A percentile compares a stretch with the other conserved stretches of the same genome.
Evolutionary conservation across 2,329 filamentous ascomycete species (phyloP).

Genomic region (Fusarium austroafricanum): DNA sequence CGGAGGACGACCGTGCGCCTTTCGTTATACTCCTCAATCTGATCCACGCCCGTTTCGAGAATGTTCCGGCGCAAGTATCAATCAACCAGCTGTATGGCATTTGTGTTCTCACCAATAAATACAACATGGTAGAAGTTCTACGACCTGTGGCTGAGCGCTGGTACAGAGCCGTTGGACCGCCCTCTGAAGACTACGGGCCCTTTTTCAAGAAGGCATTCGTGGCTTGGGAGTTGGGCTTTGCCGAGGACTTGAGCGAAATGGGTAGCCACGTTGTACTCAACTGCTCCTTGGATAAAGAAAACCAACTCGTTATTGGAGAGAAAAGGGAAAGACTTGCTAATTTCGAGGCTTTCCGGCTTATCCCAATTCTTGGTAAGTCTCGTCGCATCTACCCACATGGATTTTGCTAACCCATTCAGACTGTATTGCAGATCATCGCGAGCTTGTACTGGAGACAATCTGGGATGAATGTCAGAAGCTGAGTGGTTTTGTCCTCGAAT

Average conservation of each 20-base stretch:
- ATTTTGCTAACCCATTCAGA: slow-evolving; percentile 7
- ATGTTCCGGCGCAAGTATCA: not conserved
- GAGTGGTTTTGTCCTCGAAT: not conserved
- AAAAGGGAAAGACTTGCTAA: not conserved
- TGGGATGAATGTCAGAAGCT: slow-evolving; percentile 25
- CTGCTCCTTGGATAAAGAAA: not conserved
- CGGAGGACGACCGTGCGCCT: slow-evolving; percentile 7
- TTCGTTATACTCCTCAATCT: slow-evolving; percentile 24
- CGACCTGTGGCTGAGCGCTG: slow-evolving; percentile 29
- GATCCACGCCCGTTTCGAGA: slow-evolving; percentile 18
- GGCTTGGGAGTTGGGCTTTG: slow-evolving; percentile 33
- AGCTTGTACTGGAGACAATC: slow-evolving; percentile 5
- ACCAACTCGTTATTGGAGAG: slow-evolving; percentile 11
- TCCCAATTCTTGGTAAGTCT: slow-evolving; percentile 24
- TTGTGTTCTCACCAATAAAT: slow-evolving; percentile 31
- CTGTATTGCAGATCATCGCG: slow-evolving; percentile 23
- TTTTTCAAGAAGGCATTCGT: slow-evolving; percentile 15
- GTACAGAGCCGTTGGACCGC: not conserved
- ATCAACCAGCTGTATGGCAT: slow-evolving; percentile 13
- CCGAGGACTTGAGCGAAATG: slow-evolving; percentile 3
- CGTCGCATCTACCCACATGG: not conserved
- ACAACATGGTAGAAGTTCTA: slow-evolving; percentile 26
- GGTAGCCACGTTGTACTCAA: not conserved
- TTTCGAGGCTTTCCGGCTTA: not conserved
- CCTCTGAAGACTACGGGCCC: not conserved